phyloP scores from a whole-genome alignment of 2,329 filamentous ascomycete genomes.

The Falciphora oryzae region DNA sequence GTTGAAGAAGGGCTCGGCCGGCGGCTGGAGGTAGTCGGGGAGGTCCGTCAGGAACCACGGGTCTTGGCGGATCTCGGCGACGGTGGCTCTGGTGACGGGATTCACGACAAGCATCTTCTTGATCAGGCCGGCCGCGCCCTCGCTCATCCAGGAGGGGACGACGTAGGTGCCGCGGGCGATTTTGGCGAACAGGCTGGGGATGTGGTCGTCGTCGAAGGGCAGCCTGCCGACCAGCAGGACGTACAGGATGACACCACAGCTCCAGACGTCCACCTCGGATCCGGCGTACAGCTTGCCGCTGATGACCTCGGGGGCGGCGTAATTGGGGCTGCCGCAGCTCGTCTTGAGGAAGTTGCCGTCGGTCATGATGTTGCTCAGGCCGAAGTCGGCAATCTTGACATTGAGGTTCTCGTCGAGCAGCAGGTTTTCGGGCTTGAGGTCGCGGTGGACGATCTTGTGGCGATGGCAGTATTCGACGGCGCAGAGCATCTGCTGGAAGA shows the following conservation, averaged over 20 bases:
- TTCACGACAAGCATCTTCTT: constrained; percentile 94
- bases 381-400: constrained; percentile 99
- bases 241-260: constrained; percentile 86
- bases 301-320: constrained; percentile 95
- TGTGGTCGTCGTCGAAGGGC: constrained; percentile 98
- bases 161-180: constrained; percentile 92
- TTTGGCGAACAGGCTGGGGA: constrained; percentile 95
- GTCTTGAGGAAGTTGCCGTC: constrained; percentile 99
- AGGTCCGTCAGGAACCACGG: constrained; percentile 90
- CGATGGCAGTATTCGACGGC: constrained; percentile 98
- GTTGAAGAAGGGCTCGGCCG: constrained; percentile 86
- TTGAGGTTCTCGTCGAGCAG: constrained; percentile 93
- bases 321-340: constrained; percentile 96
- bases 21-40: constrained; percentile 78
- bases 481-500: constrained; percentile 99
- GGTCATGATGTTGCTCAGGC: constrained; percentile 99
- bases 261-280: constrained; percentile 98
- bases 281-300: constrained; percentile 96
- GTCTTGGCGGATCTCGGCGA: constrained; percentile 87
- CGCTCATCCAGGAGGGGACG: constrained; percentile 84
- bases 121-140: constrained; percentile 76
- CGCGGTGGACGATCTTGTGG: constrained; percentile 97
- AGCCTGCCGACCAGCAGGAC: constrained; percentile 75
- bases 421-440: constrained; percentile 95
- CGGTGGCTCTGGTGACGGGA: constrained; percentile 87